Base-by-base conservation (phyloP, 139 green algal species). In the Auxenochlorella pyrenoidosa region DNA sequence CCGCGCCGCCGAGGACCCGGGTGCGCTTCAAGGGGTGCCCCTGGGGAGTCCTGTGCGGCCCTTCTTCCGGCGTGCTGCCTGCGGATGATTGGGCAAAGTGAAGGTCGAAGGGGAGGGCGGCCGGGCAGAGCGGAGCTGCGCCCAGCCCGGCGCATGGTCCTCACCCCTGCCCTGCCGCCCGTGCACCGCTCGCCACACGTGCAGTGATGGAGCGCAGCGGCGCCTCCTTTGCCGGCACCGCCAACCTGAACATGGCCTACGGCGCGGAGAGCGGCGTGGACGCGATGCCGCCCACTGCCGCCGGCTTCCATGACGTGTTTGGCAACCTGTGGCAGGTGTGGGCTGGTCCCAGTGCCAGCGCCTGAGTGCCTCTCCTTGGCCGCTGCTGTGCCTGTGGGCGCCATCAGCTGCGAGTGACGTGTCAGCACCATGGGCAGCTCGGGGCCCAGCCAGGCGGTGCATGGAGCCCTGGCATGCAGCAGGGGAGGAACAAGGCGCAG, bases 211-310 rank as follows among this genome's bases (percentile, higher is more conserved):
- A 68, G 26, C 41, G 47, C 19, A 79, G 70, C n/a, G 88, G 88
- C n/a, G 85, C 65, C 5, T 83, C 10, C 41, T 90, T 91, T 28
- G 34, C 63, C 1, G 70, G 44, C 24, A 38, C 66, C 13, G 88
- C 88, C 83, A 96, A 95, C 90, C 82, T 91, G 38, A 92, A 97
- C 88, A 91, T 97, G n/a, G 94, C 93, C 5, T 92, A 94, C 68
- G 90, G 94, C 76, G 90, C 89, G 38, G 90, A 95, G 87, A 91
- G 71, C 36, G 92, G 90, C 34, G 94, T 97, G n/a, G 92, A 91
- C 5, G 93, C 91, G 73, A 90, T 95, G 89, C 84, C 89, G 12
- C 70, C 93, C 21, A 92, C 85, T 28, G 21, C 83, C 5, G 86
- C 75, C 26, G 91, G 92, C 79, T 92, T 93, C 82, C 77, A 91